These are phyloP conservation scores for Colletotrichum godetiae DNA, from an alignment of 2,329 filamentous ascomycete genomes.

Conservation along the genomic window DNA sequence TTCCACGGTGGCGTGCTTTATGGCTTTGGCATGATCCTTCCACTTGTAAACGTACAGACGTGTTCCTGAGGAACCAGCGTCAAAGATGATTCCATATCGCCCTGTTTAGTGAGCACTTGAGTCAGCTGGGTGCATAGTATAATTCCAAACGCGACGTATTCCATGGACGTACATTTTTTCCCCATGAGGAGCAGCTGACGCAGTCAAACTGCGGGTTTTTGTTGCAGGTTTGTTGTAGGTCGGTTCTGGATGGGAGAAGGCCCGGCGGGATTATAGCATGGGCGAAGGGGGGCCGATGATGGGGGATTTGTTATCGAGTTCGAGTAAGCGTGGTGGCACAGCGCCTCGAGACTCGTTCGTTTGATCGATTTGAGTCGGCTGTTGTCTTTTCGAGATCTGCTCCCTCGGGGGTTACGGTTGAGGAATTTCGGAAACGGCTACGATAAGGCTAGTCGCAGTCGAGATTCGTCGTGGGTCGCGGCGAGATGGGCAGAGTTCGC, in stretches of 20 bases:
- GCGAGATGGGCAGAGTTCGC: not conserved
- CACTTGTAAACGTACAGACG: slow-evolving; percentile 95
- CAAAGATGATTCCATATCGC: slow-evolving; percentile 92
- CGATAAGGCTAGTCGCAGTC: not conserved
- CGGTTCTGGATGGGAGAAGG: not conserved
- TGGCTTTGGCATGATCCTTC: slow-evolving; percentile 78
- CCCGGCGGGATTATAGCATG: not conserved
- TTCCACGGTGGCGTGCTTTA: slow-evolving; percentile 59
- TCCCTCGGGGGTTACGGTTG: not conserved
- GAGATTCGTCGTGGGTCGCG: not conserved
- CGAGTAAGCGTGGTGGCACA: not conserved
- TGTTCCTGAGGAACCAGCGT: slow-evolving; percentile 97
- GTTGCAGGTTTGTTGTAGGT: not conserved
- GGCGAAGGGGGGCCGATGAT: not conserved
- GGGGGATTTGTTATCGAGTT: not conserved
- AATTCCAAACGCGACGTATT: not conserved
- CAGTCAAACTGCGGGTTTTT: slow-evolving; percentile 5
- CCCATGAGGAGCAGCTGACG: slow-evolving; percentile 42
- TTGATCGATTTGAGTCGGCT: not conserved
- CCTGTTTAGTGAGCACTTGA: slow-evolving; percentile 48
- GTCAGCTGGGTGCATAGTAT: not conserved
- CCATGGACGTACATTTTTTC: slow-evolving; percentile 47
- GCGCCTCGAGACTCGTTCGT: not conserved
- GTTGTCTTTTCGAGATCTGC: not conserved
- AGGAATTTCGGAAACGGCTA: slow-evolving; percentile 3